Evolutionary conservation across 2,329 filamentous ascomycete species (phyloP).

Genomic region (Xylaria sp.): DNA sequence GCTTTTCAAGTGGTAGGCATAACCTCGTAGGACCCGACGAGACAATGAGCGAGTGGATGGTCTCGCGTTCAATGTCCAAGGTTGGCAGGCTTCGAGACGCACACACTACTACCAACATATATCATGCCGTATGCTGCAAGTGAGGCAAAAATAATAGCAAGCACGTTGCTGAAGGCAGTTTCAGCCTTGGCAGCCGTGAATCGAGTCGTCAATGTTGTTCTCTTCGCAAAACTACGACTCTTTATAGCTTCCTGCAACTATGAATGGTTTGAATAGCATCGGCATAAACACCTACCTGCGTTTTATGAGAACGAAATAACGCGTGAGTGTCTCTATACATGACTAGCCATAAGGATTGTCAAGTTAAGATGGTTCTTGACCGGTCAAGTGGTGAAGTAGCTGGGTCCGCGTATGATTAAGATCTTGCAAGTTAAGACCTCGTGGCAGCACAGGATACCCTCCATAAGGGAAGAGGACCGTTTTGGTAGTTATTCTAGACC

Average conservation of each 20-base stretch:
- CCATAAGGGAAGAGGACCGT: not conserved
- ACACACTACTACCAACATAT: not conserved
- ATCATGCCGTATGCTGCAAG: not conserved
- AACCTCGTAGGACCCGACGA: too few species aligned
- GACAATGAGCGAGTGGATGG: not conserved
- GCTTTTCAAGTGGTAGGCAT: not conserved
- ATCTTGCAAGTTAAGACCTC: not conserved
- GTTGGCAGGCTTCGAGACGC: not conserved
- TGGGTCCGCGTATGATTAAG: not conserved
- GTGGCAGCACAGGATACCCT: not conserved
- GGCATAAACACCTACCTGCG: not conserved
- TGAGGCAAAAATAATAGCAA: not conserved
- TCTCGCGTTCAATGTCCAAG: not conserved
- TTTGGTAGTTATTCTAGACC: not conserved
- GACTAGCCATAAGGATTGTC: too few species aligned
- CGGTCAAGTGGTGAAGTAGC: not conserved
- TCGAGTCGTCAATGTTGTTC: not conserved
- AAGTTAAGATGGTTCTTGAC: not conserved
- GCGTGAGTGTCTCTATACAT: not conserved
- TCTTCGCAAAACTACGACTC: not conserved
- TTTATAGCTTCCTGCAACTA: not conserved
- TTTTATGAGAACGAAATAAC: not conserved
- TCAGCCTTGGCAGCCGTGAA: not conserved
- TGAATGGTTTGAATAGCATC: not conserved
- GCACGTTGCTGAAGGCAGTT: not conserved